These are phyloP conservation scores for Aphanomyces astaci DNA, from an alignment of 352 stramenopile genomes.

Conservation along the genomic window DNA sequence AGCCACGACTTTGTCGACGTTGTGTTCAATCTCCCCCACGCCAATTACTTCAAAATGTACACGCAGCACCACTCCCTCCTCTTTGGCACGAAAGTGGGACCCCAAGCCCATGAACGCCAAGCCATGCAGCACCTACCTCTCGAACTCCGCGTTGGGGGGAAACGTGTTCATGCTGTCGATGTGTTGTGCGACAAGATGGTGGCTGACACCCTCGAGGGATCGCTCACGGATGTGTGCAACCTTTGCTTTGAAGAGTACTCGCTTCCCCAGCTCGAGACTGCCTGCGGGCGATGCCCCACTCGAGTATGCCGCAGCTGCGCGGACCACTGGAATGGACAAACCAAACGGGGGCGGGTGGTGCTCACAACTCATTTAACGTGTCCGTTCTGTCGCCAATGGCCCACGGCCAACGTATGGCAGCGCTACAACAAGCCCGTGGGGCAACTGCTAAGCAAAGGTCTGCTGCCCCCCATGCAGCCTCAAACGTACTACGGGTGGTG, in stretches of 20 bases:
- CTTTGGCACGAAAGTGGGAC: not conserved
- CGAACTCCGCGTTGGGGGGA: not conserved
- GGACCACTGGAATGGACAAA: slow-evolving; percentile 1
- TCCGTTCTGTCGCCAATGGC: slow-evolving; percentile 16
- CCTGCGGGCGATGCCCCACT: slow-evolving; percentile 12
- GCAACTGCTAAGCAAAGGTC: not conserved
- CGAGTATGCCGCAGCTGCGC: not conserved
- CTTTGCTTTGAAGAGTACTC: slow-evolving; percentile 19
- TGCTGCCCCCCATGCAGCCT: not conserved
- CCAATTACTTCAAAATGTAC: slow-evolving; percentile 21
- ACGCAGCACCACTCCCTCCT: slow-evolving; percentile 1
- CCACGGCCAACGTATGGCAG: not conserved
- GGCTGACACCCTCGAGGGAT: not conserved
- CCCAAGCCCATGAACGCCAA: not conserved
- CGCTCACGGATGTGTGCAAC: slow-evolving; percentile 6
- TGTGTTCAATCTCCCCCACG: not conserved
- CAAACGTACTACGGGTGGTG: slow-evolving; percentile 21
- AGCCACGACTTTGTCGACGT: not conserved
- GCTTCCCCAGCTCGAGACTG: slow-evolving; percentile 1
- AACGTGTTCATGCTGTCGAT: not conserved
- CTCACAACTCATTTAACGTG: slow-evolving; percentile 2
- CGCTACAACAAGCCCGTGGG: slow-evolving; percentile 1
- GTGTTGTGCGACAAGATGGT: not conserved
- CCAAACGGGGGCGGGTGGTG: not conserved
- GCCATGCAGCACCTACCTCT: not conserved